Base-by-base conservation (phyloP, 305 asterid genomes). In the Nicotiana rustica region DNA sequence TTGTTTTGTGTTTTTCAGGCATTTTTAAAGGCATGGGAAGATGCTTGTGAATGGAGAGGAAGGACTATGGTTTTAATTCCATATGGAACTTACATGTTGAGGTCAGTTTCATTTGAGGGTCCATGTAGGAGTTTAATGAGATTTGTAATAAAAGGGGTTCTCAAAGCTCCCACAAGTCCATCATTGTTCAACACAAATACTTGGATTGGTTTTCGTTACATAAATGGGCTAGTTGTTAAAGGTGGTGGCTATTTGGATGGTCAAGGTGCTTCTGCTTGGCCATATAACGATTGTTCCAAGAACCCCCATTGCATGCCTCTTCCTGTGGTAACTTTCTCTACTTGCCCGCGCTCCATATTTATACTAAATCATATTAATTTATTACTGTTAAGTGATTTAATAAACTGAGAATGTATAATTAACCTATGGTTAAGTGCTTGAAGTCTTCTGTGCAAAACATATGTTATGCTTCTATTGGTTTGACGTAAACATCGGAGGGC, bases 241-340 rank as follows among this genome's bases (percentile, higher is more conserved):
- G 97, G 97, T 14, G 93, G 98, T 38, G 97, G 99, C 1, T 2
- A 60, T 80, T 82, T 92, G 86, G 98, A 95, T 18, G 98, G 98
- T 15, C 92, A 92, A 82, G 98, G 99, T 57, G 86, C 61, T 15
- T 83, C 83, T 7, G 99, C 97, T 21, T 95, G 99, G 99, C 84
- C 71, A 10, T 91, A 88, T 29, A 93, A 93, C 33, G 93, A 93
- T 86, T 93, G 97, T 79, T 35, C 3, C 1, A 84, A 0, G 17
- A 91, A 87, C 36, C 81, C 89, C 1, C 2, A 33, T 0, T 93
- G 97, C 89, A 70, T 7, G 35, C 83, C 86, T 62, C 94, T 93
- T 84, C 97, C 95, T 5, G 88, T 86, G 19, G 97, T 92, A 64
- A 91, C 97, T 88, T 56, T 21, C 14, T 21, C 29, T 44, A 1